Conservation (phyloP, 495 filamentous ascomycete species). For the Parathielavia hyrcaniae region DNA sequence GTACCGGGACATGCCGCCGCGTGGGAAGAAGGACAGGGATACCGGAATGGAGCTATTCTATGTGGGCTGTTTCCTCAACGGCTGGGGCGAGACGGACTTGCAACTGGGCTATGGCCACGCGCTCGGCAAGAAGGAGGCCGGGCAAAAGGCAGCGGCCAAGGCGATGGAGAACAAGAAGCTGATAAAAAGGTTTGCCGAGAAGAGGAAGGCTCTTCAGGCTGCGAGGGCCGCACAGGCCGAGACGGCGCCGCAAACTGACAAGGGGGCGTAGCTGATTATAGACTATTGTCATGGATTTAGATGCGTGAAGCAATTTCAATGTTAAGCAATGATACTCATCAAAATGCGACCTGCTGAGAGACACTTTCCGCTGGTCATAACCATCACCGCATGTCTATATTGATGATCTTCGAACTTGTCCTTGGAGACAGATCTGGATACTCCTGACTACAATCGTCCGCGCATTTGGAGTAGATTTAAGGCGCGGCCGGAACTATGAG, state of each 20-base stretch:
- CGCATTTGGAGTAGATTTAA: no score
- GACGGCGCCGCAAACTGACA: background rate
- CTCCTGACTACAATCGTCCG: no score
- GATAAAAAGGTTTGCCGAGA: constrained; percentile 49
- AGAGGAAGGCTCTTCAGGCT: constrained; percentile 41
- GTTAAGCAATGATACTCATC: no score
- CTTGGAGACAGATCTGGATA: no score
- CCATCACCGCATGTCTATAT: no score
- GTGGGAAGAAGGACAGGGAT: constrained; percentile 49
- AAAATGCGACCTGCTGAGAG: no score
- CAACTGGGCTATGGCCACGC: constrained; percentile 63
- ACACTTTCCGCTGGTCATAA: no score
- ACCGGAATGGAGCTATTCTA: constrained; percentile 55
- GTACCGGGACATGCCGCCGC: constrained; percentile 55
- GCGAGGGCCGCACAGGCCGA: constrained; percentile 19
- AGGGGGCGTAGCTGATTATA: background rate
- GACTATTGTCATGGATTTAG: background rate
- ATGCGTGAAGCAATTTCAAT: background rate
- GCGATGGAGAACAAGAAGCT: constrained; percentile 57
- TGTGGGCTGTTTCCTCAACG: constrained; percentile 65
- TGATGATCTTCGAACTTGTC: no score
- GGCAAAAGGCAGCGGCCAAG: constrained; percentile 59
- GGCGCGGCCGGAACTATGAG: no score
- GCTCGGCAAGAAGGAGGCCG: constrained; percentile 65
- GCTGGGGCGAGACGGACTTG: constrained; percentile 62